Base-by-base conservation (phyloP, 2,329 filamentous ascomycete species). In the Colletotrichum sp. region DNA sequence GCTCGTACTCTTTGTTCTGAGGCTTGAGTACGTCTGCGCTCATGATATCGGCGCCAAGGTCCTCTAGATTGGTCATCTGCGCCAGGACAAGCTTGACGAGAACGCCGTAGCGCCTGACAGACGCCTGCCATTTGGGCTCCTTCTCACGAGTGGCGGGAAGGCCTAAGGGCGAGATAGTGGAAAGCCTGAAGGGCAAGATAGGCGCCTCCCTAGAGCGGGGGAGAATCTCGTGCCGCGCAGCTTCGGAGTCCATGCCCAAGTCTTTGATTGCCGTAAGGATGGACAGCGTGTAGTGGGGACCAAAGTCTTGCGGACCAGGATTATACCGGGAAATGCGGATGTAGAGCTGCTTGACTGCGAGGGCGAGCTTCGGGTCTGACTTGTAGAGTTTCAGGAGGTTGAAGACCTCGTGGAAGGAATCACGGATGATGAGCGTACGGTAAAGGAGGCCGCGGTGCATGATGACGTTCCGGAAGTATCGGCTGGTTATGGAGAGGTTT, bases 11-110 rank as follows among this genome's bases (percentile, higher is more conserved):
- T 2, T n/a, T 43, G 39, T 2, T 43, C 39, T 2, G 1, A 13
- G n/a, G n/a, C 7, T 3, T n/a, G n/a, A 48, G n/a, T 22, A 22
- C 1, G n/a, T 13, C 6, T 3, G 43, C 1, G 10, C 2, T 2
- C 10, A 4, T 13, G 6, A 48, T 1, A 22, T n/a, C 43, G 43
- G 1, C 43, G 43, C 43, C 43, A 13, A 52, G 2, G 12, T 52
- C 43, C n/a, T 52, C 43, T 2, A 52, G n/a, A 5, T 8, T 13
- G 0, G 10, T 52, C 43, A 52, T 22, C 10, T 52, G 43, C n/a
- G 43, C n/a, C 43, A 52, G 4, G 10, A 52, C 10, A 2, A 25
- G 0, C n/a, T 13, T 13, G 43, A 52, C 12, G 10, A 52, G 43
- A 4, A 13, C 2, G 10, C 43, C 12, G 43, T 52, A 52, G 43